These are phyloP conservation scores for Gossypium davidsonii DNA, from an alignment of 441 rosid species.

Conservation along the genomic window DNA sequence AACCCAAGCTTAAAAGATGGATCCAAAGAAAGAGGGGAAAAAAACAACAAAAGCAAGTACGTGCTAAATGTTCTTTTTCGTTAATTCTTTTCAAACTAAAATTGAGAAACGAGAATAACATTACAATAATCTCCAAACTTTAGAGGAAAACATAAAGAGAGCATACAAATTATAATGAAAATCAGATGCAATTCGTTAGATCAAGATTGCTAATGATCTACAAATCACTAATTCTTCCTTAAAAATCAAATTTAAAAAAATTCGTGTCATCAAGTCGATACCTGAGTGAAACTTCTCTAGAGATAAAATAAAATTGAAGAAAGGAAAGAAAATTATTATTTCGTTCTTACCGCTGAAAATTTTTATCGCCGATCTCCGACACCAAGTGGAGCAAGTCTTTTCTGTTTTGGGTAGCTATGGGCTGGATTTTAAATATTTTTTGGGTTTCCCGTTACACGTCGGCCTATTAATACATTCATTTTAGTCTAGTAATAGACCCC, in stretches of 20 bases:
- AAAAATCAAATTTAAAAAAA: neutral
- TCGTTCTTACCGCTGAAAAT: neutral
- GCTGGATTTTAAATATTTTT: neutral
- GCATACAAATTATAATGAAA: constrained; percentile 8
- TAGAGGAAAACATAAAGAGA: neutral
- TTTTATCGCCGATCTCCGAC: neutral
- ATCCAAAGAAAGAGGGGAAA: neutral
- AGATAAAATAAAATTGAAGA: neutral
- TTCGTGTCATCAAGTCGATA: neutral
- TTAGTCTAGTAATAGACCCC: neutral
- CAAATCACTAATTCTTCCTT: neutral
- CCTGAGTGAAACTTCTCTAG: neutral
- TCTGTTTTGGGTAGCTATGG: neutral
- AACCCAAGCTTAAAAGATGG: neutral
- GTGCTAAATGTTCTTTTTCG: neutral
- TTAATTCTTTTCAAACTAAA: neutral
- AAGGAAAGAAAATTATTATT: neutral
- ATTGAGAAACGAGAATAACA: neutral
- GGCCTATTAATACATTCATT: neutral
- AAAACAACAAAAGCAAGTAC: neutral
- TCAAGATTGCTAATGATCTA: neutral
- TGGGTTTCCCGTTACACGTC: neutral
- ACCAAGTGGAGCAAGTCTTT: neutral
- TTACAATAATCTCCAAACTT: neutral
- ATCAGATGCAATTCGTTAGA: constrained; percentile 9